A percentile compares a stretch with the other conserved stretches of the same genome.
These are phyloP conservation scores for Aureobasidium zeae DNA, from an alignment of 2,329 filamentous ascomycete species.

Conservation along the genomic window DNA sequence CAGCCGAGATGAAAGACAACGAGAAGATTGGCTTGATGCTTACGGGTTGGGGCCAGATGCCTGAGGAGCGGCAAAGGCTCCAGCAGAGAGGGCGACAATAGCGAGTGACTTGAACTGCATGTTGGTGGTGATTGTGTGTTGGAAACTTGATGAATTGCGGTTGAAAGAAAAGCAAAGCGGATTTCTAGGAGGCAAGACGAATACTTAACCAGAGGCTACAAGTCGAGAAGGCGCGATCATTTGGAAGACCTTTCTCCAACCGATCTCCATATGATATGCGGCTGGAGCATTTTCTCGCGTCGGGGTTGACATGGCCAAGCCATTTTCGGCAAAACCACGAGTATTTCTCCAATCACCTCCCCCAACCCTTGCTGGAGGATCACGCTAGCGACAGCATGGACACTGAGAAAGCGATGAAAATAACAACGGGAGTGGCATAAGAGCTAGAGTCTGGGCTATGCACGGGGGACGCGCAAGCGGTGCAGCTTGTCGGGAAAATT, in stretches of 20 bases:
- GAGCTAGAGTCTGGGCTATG: slow-evolving; percentile 1
- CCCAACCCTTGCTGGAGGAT: neutral
- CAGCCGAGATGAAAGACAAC: neutral
- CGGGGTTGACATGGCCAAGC: slow-evolving; percentile 1
- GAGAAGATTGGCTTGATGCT: slow-evolving; percentile 11
- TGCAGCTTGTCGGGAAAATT: neutral
- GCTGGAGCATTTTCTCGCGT: slow-evolving; percentile 3
- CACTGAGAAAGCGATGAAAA: neutral
- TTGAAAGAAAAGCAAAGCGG: neutral
- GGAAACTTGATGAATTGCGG: neutral
- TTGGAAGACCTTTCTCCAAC: slow-evolving; percentile 5
- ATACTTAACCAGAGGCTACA: slow-evolving; percentile 1
- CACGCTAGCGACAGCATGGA: slow-evolving; percentile 7
- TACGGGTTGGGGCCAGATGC: slow-evolving; percentile 13
- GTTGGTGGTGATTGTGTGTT: slow-evolving; percentile 16
- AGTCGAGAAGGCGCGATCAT: slow-evolving; percentile 9
- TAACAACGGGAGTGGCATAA: neutral
- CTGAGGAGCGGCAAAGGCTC: slow-evolving; percentile 20
- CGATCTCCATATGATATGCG: slow-evolving; percentile 5
- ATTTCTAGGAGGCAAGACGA: neutral
- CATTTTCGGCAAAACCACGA: neutral
- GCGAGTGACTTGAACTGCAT: slow-evolving; percentile 25
- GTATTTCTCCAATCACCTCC: slow-evolving; percentile 1
- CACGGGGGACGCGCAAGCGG: neutral
- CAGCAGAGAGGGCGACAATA: slow-evolving; percentile 21